Evolutionary conservation across 169 alveolate species (phyloP), one percentile per base, ranked within the genome.

Genomic region (Besnoitia besnoiti): DNA sequence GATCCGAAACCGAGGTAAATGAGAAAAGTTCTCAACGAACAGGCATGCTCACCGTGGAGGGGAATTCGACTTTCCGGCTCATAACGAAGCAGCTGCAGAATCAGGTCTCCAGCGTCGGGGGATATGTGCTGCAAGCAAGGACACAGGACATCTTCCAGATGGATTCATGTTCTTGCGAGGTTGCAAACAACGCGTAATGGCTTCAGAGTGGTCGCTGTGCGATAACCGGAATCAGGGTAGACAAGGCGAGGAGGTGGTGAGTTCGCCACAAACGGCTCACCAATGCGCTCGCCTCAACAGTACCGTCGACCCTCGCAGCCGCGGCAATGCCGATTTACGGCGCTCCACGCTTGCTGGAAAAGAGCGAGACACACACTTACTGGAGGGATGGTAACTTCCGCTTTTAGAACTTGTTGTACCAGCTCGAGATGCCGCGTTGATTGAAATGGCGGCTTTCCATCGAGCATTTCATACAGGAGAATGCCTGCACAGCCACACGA

Each of bases 371-470:
- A 39, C n/a, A n/a, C n/a, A n/a, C n/a, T n/a, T n/a, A n/a, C n/a
- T 49, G 50, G 47, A 39, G 94, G 94, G 49, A 93, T 49, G 33
- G 85, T 59, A 51, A 95, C 50, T 33, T 95, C 90, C 30, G 85
- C 94, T 0, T 61, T 90, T 39, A 93, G 67, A n/a, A 94, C 95
- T 59, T 91, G 92, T 37, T 92, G 90, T 12, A 95, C 84, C 47
- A 95, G 93, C 76, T 95, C 95, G 42, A 73, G 67, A 67, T 95
- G 96, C 76, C 87, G 76, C 19, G 95, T 95, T 50, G 96, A 92
- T 82, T 93, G 95, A 90, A 97, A 98, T 19, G 99, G 99, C 1
- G 98, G 98, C 85, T 95, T 94, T 27, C 99, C 99, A n/a, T 98
- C 96, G 27, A 95, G 90, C 37, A 98, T 91, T 93, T 98, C 99